Conservation (phyloP, 768 basidiomycete species). For the Leucocoprinus birnbaumii region DNA sequence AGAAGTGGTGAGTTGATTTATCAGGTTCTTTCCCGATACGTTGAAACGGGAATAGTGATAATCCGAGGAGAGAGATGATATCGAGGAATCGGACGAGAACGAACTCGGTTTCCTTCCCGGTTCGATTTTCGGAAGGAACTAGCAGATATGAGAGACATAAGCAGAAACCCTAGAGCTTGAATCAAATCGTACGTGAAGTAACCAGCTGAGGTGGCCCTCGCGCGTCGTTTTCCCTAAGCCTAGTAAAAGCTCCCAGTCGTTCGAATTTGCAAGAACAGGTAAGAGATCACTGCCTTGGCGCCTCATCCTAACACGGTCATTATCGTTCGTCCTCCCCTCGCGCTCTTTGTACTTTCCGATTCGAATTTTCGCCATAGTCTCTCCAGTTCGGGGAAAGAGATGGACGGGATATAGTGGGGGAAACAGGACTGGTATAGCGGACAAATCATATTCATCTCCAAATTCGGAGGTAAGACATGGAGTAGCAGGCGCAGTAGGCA, state of each 20-base stretch:
- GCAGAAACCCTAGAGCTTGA: not conserved
- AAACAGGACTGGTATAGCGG: conserved; percentile 49
- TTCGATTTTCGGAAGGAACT: conserved; percentile 13
- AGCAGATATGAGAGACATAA: conserved; percentile 15
- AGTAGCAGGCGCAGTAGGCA: conserved; percentile 10
- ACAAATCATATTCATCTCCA: not conserved
- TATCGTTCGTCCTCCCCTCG: conserved; percentile 34
- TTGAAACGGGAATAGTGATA: conserved; percentile 4
- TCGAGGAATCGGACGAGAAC: conserved; percentile 13
- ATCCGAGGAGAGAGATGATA: conserved; percentile 4
- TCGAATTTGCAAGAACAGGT: not conserved
- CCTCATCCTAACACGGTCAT: conserved; percentile 8
- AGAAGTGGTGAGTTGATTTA: conserved; percentile 51
- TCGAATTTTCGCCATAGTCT: conserved; percentile 42
- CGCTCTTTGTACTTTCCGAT: conserved; percentile 36
- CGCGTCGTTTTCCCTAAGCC: conserved; percentile 32
- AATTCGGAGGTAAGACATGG: not conserved
- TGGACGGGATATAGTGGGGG: conserved; percentile 39
- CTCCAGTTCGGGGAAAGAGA: conserved; percentile 29
- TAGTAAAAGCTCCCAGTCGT: conserved; percentile 22
- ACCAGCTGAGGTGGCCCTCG: conserved; percentile 37
- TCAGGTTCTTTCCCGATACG: conserved; percentile 27
- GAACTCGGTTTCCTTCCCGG: conserved; percentile 13
- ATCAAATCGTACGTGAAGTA: conserved; percentile 38
- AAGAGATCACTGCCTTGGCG: not conserved